Conservation (phyloP, 805 yeast genomes). For the Ogataea paraovalis region DNA sequence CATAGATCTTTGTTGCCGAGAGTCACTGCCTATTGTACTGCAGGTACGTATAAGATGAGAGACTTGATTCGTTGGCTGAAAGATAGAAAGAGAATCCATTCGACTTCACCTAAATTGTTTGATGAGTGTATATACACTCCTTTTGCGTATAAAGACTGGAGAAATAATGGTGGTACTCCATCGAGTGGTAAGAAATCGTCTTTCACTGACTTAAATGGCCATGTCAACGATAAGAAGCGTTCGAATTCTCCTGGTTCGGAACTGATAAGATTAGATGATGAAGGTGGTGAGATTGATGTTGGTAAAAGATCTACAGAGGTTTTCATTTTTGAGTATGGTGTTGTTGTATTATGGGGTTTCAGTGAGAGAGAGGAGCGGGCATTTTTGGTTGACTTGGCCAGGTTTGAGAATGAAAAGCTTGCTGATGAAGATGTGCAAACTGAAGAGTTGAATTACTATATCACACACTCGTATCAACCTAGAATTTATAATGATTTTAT, state of each 20-base stretch:
- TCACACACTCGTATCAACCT: conserved; percentile 92
- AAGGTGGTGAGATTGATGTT: conserved; percentile 92
- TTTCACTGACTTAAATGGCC: conserved; percentile 4
- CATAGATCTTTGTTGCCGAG: conserved; percentile 84
- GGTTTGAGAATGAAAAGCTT: conserved; percentile 86
- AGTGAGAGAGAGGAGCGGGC: conserved; percentile 77
- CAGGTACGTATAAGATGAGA: conserved; percentile 86
- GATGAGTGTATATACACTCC: conserved; percentile 96
- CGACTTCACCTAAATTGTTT: conserved; percentile 80
- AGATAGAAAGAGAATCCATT: conserved; percentile 67
- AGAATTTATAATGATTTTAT: conserved; percentile 94
- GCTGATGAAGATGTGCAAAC: conserved; percentile 89
- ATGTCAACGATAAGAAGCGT: conserved; percentile 6
- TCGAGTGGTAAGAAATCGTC: conserved; percentile 5
- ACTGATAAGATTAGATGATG: conserved; percentile 76
- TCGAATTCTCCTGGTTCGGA: conserved; percentile 23
- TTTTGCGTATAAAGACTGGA: conserved; percentile 77
- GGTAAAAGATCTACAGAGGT: conserved; percentile 74
- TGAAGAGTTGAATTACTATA: conserved; percentile 93
- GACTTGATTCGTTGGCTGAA: conserved; percentile 82
- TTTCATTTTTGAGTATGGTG: conserved; percentile 93
- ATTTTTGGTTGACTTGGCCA: conserved; percentile 79
- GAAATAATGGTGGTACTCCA: conserved; percentile 36
- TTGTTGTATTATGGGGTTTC: conserved; percentile 96
- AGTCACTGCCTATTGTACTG: conserved; percentile 94